These are phyloP conservation scores for Flaveria ramosissima DNA, from an alignment of 129 eudicot genomes.

Conservation along the genomic window DNA sequence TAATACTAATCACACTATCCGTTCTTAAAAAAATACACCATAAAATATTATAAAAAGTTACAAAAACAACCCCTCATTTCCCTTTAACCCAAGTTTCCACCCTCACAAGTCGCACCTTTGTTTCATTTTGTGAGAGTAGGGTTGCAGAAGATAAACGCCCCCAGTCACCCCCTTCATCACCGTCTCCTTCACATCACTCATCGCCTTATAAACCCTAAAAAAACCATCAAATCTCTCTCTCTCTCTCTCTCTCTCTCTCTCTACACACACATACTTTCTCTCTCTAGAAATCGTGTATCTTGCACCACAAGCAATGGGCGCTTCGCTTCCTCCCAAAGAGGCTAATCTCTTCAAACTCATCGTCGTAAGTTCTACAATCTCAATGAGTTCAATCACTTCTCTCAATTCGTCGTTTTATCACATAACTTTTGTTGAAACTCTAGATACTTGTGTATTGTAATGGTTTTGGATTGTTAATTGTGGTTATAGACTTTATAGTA, in stretches of 20 bases:
- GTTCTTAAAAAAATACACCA: no score
- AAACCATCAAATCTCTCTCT: conserved; percentile 15
- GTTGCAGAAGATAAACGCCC: conserved; percentile 19
- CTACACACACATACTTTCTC: conserved; percentile 14
- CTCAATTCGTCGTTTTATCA: conserved; percentile 4
- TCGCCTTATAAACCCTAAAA: conserved; percentile 3
- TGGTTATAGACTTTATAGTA: not conserved
- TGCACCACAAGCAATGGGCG: conserved; percentile 70
- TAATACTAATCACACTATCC: no score
- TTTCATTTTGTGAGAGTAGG: conserved; percentile 1
- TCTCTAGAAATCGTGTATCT: conserved; percentile 4
- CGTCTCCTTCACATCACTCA: conserved; percentile 12
- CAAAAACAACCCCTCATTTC: not conserved
- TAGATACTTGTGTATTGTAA: conserved; percentile 21
- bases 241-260: conserved; percentile 23
- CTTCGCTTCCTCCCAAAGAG: conserved; percentile 96
- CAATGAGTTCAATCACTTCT: conserved; percentile 18
- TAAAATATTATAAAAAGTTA: no score
- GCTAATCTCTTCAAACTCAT: conserved; percentile 99
- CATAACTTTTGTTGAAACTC: conserved; percentile 35
- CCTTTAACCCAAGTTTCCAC: no score
- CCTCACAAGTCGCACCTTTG: not conserved
- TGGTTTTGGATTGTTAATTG: conserved; percentile 21
- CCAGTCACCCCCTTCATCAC: not conserved
- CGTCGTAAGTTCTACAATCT: conserved; percentile 62